Base-by-base conservation (phyloP, 169 alveolate species). In the Toxoplasma gondii region DNA sequence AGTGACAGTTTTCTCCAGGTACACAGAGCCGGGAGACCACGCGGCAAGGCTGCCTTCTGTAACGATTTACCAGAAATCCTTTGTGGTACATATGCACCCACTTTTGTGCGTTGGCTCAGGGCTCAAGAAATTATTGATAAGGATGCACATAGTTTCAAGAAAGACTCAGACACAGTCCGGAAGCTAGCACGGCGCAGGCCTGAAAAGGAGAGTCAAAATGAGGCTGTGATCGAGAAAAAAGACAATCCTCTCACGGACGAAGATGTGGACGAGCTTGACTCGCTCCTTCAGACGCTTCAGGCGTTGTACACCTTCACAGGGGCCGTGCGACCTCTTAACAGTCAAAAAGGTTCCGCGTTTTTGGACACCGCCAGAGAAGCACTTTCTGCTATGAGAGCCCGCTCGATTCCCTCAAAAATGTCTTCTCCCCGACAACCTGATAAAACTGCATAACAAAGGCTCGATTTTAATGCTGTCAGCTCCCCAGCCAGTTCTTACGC, bases 361-460 rank as follows among this genome's bases (percentile, higher is more conserved):
- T 31, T 82, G n/a, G 90, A 82, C 19, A 44, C n/a, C 22, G 86
- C 86, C 29, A 9, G n/a, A 38, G 86, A 78, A 2, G 82, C 39
- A 34, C 39, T 78, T 78, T 78, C 44, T n/a, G 39, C 45, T 7
- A 38, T n/a, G 86, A 1, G 43, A 1, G 86, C 86, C 22, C 39
- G 86, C 10, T 45, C 12, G 22, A 1, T 38, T n/a, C 86, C 86
- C 19, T n/a, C 45, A n/a, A 78, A n/a, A 78, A 17, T 29, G 27
- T 78, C 86, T n/a, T 78, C 86, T n/a, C 86, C 86, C 29, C 86
- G 86, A n/a, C 74, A 64, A 22, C 74, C 22, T 7, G 74, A 64
- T 27, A 64, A 64, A 12, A 16, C 29, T 64, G 74, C 34, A 64
- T 64, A 64, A 27, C 74, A 64, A 4, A 64, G 24, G 7, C n/a